Evolutionary conservation across 2,329 filamentous ascomycete genomes (phyloP), one percentile per base, ranked within the genome.

Genomic region (Purpureocillium lavendulum): DNA sequence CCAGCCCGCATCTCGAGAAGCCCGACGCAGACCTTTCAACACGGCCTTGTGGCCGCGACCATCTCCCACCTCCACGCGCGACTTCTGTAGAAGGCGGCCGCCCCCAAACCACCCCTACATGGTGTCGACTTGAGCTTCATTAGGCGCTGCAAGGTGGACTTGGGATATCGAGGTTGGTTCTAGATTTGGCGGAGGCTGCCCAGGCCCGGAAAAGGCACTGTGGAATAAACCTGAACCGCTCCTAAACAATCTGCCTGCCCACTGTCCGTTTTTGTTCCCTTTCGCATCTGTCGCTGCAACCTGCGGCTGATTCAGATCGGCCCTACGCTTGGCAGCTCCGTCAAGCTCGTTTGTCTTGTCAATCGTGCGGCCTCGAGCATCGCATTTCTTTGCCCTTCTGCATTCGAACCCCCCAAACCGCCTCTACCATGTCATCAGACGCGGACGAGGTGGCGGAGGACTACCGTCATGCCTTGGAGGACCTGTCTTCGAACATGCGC

Each of bases 391-490:
- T 30, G 11, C 29, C 12, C 29, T 14, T 12, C 29, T 14, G 13
- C 4, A 12, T 13, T 12, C 29, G 11, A 12, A 12, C 7, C 40
- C 47, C 44, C 44, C 42, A 47, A 49, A 51, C 39, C 16, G 43
- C 40, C 35, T 41, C 39, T 44, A 58, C 37, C 53, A 75, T 73
- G 70, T 65, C 67, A 44, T 65, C 69, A 53, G 70, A 72, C 49
- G 66, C 84, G 48, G 87, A 86, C 60, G 88, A 94, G 66, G 87
- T 98, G 53, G 89, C 89, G 47, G 84, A 90, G 64, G 92, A 97
- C 67, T 98, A 95, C 68, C 86, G 84, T 60, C 85, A 87, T 57
- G 92, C 89, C 40, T 71, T 98, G 59, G 86, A 94, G 66, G 90
- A 96, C 63, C 73, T 98, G 55, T 86, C 84, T 49, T 77, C 82